Percentiles rank a stretch among this genome's conserved stretches.
Evolutionary conservation across 495 filamentous ascomycete genomes (phyloP).

Genomic region (Acidomyces sp.): DNA sequence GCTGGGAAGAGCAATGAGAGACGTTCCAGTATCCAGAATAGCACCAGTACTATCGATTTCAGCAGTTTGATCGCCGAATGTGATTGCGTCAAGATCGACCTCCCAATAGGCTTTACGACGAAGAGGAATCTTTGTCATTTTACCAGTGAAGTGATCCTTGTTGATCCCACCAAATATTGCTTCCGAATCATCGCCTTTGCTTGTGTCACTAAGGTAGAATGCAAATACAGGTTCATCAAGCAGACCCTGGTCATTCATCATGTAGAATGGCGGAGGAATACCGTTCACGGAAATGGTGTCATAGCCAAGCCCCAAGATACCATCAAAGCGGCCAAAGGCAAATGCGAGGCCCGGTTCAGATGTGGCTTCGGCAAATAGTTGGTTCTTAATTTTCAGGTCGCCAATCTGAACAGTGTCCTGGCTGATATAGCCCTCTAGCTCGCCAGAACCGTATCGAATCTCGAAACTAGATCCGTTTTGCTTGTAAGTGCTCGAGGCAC

Average conservation of each 20-base stretch:
- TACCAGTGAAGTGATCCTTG: slow-evolving; percentile 71
- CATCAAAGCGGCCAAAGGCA: slow-evolving; percentile 95
- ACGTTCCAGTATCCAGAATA: slow-evolving; percentile 97
- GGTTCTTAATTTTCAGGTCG: slow-evolving; percentile 70
- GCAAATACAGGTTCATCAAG: slow-evolving; percentile 89
- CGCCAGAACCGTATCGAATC: slow-evolving; percentile 93
- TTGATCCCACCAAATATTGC: slow-evolving; percentile 88
- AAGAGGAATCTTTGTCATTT: slow-evolving; percentile 84
- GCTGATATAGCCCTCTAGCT: slow-evolving; percentile 86
- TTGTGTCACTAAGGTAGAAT: slow-evolving; percentile 79
- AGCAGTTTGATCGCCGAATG: slow-evolving; percentile 68
- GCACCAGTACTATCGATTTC: slow-evolving; percentile 87
- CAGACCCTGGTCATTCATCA: slow-evolving; percentile 76
- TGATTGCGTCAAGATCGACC: slow-evolving; percentile 85
- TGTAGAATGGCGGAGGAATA: slow-evolving; percentile 91
- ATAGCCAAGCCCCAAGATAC: slow-evolving; percentile 90
- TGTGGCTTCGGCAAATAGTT: slow-evolving; percentile 93
- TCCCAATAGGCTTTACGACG: slow-evolving; percentile 99
- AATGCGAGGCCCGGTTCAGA: slow-evolving; percentile 91
- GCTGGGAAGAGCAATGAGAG: slow-evolving; percentile 85
- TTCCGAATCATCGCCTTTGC: slow-evolving; percentile 65
- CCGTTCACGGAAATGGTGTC: slow-evolving; percentile 92
- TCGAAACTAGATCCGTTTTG: slow-evolving; percentile 83
- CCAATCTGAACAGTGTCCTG: slow-evolving; percentile 76
- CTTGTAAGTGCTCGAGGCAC: slow-evolving; percentile 80